phyloP scores from a whole-genome alignment of 2,329 filamentous ascomycete genomes.

The Dactylellina parvicollis region DNA sequence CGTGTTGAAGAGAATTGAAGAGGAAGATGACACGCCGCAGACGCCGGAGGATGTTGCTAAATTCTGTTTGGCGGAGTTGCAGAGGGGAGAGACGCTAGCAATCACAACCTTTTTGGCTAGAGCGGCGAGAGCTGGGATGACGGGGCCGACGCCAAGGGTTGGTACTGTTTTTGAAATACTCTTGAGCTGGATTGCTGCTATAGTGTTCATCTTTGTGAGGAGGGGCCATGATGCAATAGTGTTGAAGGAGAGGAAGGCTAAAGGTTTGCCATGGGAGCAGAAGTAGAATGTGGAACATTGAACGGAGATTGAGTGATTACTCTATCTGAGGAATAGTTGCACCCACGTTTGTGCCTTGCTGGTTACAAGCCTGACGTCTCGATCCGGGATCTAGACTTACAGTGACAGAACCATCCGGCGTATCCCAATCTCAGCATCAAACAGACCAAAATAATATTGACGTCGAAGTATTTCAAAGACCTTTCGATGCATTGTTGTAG shows the following conservation, averaged over 20 bases:
- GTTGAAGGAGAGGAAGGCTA: conserved; percentile 67
- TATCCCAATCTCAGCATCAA: no score
- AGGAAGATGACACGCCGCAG: conserved; percentile 75
- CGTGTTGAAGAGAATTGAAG: conserved; percentile 81
- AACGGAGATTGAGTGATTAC: no score
- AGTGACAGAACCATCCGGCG: no score
- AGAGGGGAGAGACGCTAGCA: conserved; percentile 81
- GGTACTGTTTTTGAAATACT: conserved; percentile 67
- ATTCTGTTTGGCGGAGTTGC: conserved; percentile 75
- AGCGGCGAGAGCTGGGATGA: conserved; percentile 72
- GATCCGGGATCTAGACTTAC: no score
- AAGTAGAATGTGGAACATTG: no score
- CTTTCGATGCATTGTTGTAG: no score
- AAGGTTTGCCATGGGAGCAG: conserved; percentile 62
- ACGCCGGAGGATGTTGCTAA: conserved; percentile 71
- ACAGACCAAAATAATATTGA: no score
- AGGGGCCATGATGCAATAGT: conserved; percentile 70
- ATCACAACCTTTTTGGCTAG: conserved; percentile 77
- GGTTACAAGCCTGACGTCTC: no score
- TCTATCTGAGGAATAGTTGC: no score
- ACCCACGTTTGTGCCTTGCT: no score
- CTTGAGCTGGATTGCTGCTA: conserved; percentile 66
- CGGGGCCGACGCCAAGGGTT: conserved; percentile 69
- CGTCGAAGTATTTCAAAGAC: no score
- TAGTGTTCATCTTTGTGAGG: conserved; percentile 70